Percentiles rank a stretch among this genome's conserved stretches.
Conservation (phyloP, 441 rosid species). For the Euphorbia schlechtendalii region DNA sequence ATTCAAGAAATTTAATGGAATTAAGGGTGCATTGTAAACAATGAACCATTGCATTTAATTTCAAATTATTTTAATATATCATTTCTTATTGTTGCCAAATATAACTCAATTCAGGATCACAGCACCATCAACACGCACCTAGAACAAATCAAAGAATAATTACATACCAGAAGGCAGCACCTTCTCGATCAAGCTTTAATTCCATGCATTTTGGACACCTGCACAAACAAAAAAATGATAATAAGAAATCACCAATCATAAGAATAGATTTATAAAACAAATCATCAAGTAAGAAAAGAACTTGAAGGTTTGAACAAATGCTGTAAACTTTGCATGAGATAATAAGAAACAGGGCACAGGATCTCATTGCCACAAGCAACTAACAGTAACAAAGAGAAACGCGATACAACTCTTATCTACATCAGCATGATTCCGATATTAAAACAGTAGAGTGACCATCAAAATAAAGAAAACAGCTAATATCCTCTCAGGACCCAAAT, state of each 20-base stretch:
- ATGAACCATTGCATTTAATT: neutral
- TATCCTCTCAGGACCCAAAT: neutral
- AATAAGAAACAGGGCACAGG: neutral
- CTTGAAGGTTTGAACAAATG: neutral
- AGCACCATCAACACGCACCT: neutral
- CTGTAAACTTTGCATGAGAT: neutral
- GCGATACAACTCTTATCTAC: neutral
- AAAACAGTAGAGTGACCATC: neutral
- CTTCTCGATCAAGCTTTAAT: slow-evolving; percentile 92
- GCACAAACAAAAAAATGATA: slow-evolving; percentile 8
- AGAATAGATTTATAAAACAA: neutral
- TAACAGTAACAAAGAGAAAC: neutral
- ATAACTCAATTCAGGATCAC: neutral
- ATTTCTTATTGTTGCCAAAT: neutral
- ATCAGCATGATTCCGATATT: neutral
- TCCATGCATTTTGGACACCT: slow-evolving; percentile 95
- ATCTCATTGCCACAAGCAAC: neutral
- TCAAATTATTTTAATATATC: neutral
- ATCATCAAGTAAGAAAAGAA: neutral
- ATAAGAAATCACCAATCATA: neutral
- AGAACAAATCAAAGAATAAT: neutral
- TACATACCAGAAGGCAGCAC: slow-evolving; percentile 79
- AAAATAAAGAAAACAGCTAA: neutral
- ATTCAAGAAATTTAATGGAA: too few relatives aligned
- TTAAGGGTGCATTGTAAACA: too few relatives aligned